phyloP scores from a whole-genome alignment of 371 early-diverging fungal species.

The Lichtheimia ornata region DNA sequence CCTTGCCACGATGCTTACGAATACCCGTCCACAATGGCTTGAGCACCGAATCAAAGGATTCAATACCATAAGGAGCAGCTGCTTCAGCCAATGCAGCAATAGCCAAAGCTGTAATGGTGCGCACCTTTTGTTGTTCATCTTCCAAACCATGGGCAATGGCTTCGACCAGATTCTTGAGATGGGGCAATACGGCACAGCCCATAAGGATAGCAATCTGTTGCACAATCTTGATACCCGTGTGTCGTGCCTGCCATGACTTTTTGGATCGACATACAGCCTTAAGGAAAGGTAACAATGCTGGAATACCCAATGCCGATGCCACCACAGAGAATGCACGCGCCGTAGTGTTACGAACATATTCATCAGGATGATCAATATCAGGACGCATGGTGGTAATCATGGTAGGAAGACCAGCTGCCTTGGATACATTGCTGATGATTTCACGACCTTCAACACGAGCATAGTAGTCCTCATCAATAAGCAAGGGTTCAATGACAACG shows the following conservation, averaged over 20 bases:
- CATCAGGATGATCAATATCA: constrained; percentile 97
- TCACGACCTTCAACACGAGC: constrained; percentile 98
- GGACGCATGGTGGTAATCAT: constrained; percentile 99
- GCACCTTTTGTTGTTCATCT: constrained; percentile 96
- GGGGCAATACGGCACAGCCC: constrained; percentile 95
- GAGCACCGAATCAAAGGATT: constrained; percentile 91
- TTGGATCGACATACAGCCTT: constrained; percentile 94
- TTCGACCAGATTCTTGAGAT: constrained; percentile 89
- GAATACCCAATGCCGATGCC: constrained; percentile 95
- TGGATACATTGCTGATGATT: constrained; percentile 94
- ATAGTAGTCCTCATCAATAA: constrained; percentile 97
- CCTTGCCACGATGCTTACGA: constrained; percentile 93
- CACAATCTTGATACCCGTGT: constrained; percentile 97
- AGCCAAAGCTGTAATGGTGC: constrained; percentile 93
- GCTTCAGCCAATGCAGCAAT: constrained; percentile 96
- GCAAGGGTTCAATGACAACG: constrained; percentile 95
- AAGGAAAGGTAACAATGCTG: constrained; percentile 91
- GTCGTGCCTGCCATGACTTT: constrained; percentile 98
- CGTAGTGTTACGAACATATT: constrained; percentile 97
- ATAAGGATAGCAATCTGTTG: constrained; percentile 94
- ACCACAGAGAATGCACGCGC: constrained; percentile 98
- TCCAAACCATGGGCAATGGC: constrained; percentile 89
- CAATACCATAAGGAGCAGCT: constrained; percentile 97
- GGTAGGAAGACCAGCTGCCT: constrained; percentile 97
- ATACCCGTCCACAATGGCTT: constrained; percentile 93